phyloP scores from a whole-genome alignment of 176 grass and related monocot genomes.

The Areca catechu region DNA sequence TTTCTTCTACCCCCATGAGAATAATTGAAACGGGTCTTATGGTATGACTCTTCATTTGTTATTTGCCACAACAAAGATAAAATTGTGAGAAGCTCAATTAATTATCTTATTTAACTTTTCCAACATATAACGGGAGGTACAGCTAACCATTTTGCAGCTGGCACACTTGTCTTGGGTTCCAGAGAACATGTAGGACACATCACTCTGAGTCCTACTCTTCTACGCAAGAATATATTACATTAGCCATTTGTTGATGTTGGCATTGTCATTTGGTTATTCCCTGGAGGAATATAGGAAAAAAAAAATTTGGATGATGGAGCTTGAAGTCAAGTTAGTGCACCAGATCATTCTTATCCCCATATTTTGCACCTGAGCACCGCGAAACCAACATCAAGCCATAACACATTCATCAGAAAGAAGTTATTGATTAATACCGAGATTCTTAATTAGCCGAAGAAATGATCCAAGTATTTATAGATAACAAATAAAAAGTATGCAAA shows the following conservation, averaged over 20 bases:
- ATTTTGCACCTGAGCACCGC: constrained; percentile 35
- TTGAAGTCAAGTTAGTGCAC: constrained; percentile 14
- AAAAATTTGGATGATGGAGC: neutral
- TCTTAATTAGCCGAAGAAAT: too few relatives aligned
- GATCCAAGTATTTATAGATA: too few relatives aligned
- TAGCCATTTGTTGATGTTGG: neutral
- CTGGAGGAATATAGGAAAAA: constrained; percentile 8
- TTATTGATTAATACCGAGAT: constrained; percentile 3
- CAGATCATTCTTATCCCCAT: constrained; percentile 49
- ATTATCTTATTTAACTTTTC: too few relatives aligned
- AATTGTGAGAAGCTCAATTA: too few relatives aligned
- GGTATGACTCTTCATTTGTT: constrained; percentile 73
- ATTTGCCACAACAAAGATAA: constrained; percentile 21
- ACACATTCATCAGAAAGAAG: neutral
- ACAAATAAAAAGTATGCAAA: too few relatives aligned
- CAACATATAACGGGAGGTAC: neutral
- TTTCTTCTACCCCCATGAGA: constrained; percentile 60
- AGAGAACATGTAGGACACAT: constrained; percentile 66
- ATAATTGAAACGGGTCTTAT: constrained; percentile 91
- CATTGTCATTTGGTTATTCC: neutral
- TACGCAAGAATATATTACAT: neutral
- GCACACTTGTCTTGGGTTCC: constrained; percentile 84
- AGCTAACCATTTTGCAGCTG: constrained; percentile 76
- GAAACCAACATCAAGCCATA: neutral
- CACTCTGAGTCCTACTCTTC: constrained; percentile 71